Percentiles rank a stretch among this genome's conserved stretches.
Evolutionary conservation across 371 early-diverging fungal species (phyloP).

Genomic region (Choanephora cucurbitarum): DNA sequence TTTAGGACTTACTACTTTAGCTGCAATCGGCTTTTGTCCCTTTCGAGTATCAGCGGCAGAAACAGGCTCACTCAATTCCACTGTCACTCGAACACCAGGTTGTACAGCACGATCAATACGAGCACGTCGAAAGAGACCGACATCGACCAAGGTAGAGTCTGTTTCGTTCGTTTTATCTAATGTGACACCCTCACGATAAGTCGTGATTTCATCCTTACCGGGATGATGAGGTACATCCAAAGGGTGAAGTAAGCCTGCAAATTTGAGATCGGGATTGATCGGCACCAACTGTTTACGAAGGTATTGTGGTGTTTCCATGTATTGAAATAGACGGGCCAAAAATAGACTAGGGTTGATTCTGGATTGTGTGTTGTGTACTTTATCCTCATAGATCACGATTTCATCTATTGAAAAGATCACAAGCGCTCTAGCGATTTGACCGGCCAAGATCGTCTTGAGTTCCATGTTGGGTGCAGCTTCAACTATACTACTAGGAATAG

Average conservation of each 20-base stretch:
- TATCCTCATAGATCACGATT: slow-evolving; percentile 71
- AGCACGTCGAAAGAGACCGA: slow-evolving; percentile 62
- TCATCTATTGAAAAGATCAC: slow-evolving; percentile 71
- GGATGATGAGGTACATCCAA: slow-evolving; percentile 78
- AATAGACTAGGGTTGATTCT: slow-evolving; percentile 62
- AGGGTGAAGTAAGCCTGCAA: slow-evolving; percentile 70
- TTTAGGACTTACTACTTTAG: slow-evolving; percentile 67
- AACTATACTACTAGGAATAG: slow-evolving; percentile 73
- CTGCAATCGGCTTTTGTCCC: slow-evolving; percentile 55
- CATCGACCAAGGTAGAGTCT: slow-evolving; percentile 62
- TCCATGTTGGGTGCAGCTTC: slow-evolving; percentile 70
- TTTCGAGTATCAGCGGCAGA: slow-evolving; percentile 42
- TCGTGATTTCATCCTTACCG: slow-evolving; percentile 55
- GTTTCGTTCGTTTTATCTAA: slow-evolving; percentile 47
- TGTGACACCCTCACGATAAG: slow-evolving; percentile 71
- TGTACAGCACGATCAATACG: slow-evolving; percentile 59
- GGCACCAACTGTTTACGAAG: slow-evolving; percentile 71
- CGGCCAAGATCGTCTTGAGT: slow-evolving; percentile 73
- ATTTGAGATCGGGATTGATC: slow-evolving; percentile 71
- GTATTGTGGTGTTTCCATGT: slow-evolving; percentile 71
- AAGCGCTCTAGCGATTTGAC: slow-evolving; percentile 70
- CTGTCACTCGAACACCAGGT: slow-evolving; percentile 70
- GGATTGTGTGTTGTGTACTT: slow-evolving; percentile 21
- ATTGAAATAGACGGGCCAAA: slow-evolving; percentile 66
- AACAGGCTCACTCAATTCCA: slow-evolving; percentile 57